phyloP scores from a whole-genome alignment of 2,329 filamentous ascomycete species.

The Calonectria multiphialidica region DNA sequence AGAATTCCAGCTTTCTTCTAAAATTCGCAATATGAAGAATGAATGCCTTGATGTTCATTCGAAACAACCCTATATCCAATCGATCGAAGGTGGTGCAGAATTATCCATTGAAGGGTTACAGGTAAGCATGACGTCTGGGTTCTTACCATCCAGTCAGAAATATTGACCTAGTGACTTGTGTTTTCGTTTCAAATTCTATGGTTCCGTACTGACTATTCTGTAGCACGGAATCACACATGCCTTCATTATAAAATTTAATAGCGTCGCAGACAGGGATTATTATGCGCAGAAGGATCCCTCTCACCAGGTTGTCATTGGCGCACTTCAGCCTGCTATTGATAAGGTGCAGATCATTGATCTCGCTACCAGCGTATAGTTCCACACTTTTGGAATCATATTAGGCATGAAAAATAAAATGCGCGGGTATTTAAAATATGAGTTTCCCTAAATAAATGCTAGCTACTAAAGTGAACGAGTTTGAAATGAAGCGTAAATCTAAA shows the following conservation, averaged over 20 bases:
- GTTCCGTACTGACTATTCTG: not conserved
- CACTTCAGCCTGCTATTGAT: not conserved
- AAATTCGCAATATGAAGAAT: not conserved
- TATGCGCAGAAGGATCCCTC: not conserved
- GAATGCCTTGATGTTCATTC: not conserved
- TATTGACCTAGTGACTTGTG: no score
- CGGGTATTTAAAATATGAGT: no score
- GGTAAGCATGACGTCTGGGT: not conserved
- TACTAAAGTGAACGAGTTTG: no score
- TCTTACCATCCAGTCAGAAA: no score
- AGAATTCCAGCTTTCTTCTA: not conserved
- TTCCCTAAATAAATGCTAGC: no score
- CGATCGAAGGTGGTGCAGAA: not conserved
- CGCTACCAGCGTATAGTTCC: not conserved
- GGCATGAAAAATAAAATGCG: no score
- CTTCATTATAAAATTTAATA: not conserved
- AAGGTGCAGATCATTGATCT: slow-evolving; percentile 8
- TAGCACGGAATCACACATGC: not conserved
- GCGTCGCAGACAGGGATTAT: not conserved
- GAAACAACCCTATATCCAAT: not conserved
- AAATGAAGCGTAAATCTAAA: no score
- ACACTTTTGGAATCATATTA: no score
- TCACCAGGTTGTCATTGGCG: not conserved
- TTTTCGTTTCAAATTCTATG: no score
- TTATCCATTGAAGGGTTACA: not conserved